Base-by-base conservation (phyloP, 2,329 filamentous ascomycete species). In the Ceratocystis cubensis region DNA sequence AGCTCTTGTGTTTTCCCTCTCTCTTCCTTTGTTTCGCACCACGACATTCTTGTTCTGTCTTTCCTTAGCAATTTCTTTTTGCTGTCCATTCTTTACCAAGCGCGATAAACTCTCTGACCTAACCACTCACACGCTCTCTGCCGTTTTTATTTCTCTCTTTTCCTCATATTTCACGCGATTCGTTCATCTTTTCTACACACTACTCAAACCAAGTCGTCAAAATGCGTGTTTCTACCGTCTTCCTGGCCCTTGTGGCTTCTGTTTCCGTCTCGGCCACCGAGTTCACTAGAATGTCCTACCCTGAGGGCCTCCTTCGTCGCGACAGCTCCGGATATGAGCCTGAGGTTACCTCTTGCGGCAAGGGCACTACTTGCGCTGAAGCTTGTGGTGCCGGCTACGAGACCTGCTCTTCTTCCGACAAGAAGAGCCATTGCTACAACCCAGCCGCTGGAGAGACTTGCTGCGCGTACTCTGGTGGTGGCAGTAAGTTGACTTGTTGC, bases 361-460 rank as follows among this genome's bases (percentile, higher is more conserved):
- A 74, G 15, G 82, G 81, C 68, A 72, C 73, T 65, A 82, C 80
- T 48, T 85, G 82, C 74, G 77, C 76, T 62, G 78, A 82, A 70
- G 81, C 82, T 61, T 85, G 82, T 73, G 82, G 82, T 62, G 69
- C 76, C 53, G 78, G 76, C 50, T 82, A 76, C 72, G 73, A 76
- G 66, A 74, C 79, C 69, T 85, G 82, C 75, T 70, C 77, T 37
- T 81, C 81, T 28, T 73, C 72, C 63, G 80, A 82, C 69, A 74
- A 74, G 48, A 70, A 78, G 66, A 76, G 81, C 62, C 83, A 86
- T 77, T 87, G 84, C 76, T 86, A 77, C 75, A 80, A 86, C 74
- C 76, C 79, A 13, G 69, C 70, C 17, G 75, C 74, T 37, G 76
- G 78, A 67, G 80, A 86, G 75, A 76, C 74, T 50, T 87, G 84